Evolutionary conservation across 2,329 filamentous ascomycete species (phyloP).

Genomic region (Pseudocercospora musae): DNA sequence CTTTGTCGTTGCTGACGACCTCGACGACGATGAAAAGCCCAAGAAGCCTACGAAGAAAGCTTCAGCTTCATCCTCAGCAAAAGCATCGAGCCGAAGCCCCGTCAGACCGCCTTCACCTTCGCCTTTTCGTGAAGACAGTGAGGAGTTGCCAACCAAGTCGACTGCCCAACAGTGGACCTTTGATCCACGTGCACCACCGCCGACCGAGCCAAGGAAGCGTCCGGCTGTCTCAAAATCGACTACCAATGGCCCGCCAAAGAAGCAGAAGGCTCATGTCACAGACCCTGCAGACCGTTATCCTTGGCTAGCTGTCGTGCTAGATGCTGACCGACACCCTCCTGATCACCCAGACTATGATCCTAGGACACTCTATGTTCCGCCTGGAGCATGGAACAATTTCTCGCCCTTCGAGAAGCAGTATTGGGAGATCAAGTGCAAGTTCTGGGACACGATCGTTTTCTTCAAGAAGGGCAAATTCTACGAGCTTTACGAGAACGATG

Average conservation of each 20-base stretch:
- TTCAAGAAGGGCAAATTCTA: slow-evolving; percentile 99
- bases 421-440: slow-evolving; percentile 98
- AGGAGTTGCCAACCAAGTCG: slow-evolving; percentile 56
- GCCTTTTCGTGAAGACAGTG: slow-evolving; percentile 45
- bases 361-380: slow-evolving; percentile 84
- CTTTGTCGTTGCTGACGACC: slow-evolving; percentile 84
- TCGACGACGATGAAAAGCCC: slow-evolving; percentile 62
- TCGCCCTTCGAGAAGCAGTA: slow-evolving; percentile 97
- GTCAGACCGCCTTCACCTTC: slow-evolving; percentile 47
- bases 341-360: slow-evolving; percentile 88
- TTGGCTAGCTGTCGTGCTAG: slow-evolving; percentile 82
- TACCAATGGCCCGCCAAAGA: slow-evolving; percentile 31
- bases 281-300: slow-evolving; percentile 84
- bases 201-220: slow-evolving; percentile 47
- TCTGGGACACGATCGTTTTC: slow-evolving; percentile 96
- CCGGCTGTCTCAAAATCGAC: slow-evolving; percentile 33
- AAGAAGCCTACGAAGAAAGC: slow-evolving; percentile 59
- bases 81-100: slow-evolving; percentile 23
- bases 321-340: slow-evolving; percentile 76
- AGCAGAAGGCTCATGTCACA: slow-evolving; percentile 69
- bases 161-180: slow-evolving; percentile 81
- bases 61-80: slow-evolving; percentile 52
- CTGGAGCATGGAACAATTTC: slow-evolving; percentile 74
- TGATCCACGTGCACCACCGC: slow-evolving; percentile 58
- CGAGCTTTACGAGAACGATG: slow-evolving; percentile 96